These are phyloP conservation scores for Lecanosticta acicola DNA, from an alignment of 2,329 filamentous ascomycete species.

Conservation along the genomic window DNA sequence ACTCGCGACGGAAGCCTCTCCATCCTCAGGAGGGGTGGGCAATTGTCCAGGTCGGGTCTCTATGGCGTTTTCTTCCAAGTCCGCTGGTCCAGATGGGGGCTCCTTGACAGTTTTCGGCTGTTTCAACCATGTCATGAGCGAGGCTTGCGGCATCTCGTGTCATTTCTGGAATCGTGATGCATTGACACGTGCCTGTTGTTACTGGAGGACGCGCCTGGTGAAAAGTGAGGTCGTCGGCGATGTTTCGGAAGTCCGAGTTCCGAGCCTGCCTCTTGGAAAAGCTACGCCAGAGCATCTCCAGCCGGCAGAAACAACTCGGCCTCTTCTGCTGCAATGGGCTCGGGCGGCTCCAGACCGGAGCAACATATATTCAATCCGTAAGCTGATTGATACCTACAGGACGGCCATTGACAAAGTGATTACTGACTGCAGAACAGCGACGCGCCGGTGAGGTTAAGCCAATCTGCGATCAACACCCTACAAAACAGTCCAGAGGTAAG, in stretches of 20 bases:
- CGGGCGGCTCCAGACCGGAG: slow-evolving; percentile 57
- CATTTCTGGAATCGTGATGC: not conserved
- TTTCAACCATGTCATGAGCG: slow-evolving; percentile 44
- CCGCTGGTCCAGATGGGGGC: slow-evolving; percentile 9
- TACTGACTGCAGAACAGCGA: slow-evolving; percentile 40
- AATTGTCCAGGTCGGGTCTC: not conserved
- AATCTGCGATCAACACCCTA: slow-evolving; percentile 73
- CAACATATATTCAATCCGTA: slow-evolving; percentile 61
- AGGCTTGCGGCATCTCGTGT: slow-evolving; percentile 40
- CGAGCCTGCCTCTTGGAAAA: no score
- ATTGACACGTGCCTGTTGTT: no score
- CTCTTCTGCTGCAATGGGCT: slow-evolving; percentile 47
- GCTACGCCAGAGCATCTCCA: no score
- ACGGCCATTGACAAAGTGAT: slow-evolving; percentile 2
- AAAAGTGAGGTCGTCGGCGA: no score
- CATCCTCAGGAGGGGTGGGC: slow-evolving; percentile 6
- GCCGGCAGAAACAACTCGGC: not conserved
- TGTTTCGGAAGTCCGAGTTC: no score
- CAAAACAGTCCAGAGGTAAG: slow-evolving; percentile 79
- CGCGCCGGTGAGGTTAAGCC: slow-evolving; percentile 66
- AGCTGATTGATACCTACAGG: slow-evolving; percentile 28
- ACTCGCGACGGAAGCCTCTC: not conserved
- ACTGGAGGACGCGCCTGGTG: not conserved
- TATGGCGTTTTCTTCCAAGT: not conserved
- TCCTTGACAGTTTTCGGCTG: slow-evolving; percentile 37